A percentile compares a stretch with the other conserved stretches of the same genome.
phyloP scores from a whole-genome alignment of 2,329 filamentous ascomycete species.

The Ophiocordyceps sinensis region DNA sequence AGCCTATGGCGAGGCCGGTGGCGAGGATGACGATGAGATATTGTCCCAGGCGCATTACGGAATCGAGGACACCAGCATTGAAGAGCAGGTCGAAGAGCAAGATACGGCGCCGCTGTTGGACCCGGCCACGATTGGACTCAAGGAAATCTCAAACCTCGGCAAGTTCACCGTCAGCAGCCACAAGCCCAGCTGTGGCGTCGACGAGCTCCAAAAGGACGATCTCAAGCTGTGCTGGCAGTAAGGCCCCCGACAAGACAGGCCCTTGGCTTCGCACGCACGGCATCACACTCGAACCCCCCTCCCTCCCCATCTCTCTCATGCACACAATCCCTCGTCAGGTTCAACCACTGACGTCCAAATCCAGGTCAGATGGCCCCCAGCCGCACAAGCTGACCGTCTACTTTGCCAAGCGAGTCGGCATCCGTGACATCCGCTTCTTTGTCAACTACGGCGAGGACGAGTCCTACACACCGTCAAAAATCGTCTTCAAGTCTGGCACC shows the following conservation, averaged over 20 bases:
- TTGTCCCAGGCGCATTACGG: constrained; percentile 18
- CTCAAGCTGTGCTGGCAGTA: constrained; percentile 68
- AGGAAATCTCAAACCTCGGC: constrained; percentile 73
- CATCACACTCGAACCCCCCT: neutral
- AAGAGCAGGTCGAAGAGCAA: constrained; percentile 17
- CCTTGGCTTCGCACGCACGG: neutral
- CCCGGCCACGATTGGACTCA: constrained; percentile 41
- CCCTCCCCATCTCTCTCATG: neutral
- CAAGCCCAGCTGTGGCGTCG: constrained; percentile 68
- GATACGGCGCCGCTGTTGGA: constrained; percentile 32
- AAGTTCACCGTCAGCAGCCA: constrained; percentile 71
- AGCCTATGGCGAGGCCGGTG: constrained; percentile 14
- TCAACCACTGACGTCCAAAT: neutral
- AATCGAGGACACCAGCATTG: constrained; percentile 14
- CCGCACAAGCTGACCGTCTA: constrained; percentile 73
- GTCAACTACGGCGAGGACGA: constrained; percentile 90
- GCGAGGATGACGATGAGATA: constrained; percentile 10
- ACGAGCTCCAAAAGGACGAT: constrained; percentile 61
- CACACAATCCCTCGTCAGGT: neutral
- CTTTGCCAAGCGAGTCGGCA: constrained; percentile 70
- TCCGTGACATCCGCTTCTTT: constrained; percentile 65
- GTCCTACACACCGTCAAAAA: constrained; percentile 90
- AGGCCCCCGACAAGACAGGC: constrained; percentile 12
- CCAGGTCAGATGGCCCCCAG: constrained; percentile 67
- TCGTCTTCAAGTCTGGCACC: constrained; percentile 77